These are phyloP conservation scores for Cystobasidiopsis lactophilus DNA, from an alignment of 768 basidiomycete species.

Conservation along the genomic window DNA sequence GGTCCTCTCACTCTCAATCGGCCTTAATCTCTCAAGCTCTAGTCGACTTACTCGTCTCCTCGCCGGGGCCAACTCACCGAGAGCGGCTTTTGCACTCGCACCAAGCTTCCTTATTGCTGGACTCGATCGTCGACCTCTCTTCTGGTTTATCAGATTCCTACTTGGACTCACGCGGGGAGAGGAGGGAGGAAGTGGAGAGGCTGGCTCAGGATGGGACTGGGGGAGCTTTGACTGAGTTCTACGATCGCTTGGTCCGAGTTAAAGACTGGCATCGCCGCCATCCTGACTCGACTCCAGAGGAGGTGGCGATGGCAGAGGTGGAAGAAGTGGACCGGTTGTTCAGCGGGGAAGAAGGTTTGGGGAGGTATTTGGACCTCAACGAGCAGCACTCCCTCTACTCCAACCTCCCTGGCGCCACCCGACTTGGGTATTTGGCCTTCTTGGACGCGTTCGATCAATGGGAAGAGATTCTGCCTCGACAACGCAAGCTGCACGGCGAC, in stretches of 20 bases:
- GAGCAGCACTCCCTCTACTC: constrained; percentile 61
- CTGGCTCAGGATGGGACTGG: constrained; percentile 18
- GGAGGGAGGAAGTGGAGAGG: constrained; percentile 15
- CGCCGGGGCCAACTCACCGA: constrained; percentile 6
- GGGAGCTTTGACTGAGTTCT: constrained; percentile 73
- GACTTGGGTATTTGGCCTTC: constrained; percentile 77
- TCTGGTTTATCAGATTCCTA: constrained; percentile 6
- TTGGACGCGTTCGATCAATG: constrained; percentile 37
- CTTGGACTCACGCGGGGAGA: constrained; percentile 7
- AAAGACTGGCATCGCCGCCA: constrained; percentile 92
- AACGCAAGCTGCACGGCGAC: constrained; percentile 33
- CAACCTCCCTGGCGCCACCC: constrained; percentile 63
- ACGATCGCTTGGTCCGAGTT: constrained; percentile 81
- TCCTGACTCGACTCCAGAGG: constrained; percentile 46
- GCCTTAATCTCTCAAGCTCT: not conserved
- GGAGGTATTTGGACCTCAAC: constrained; percentile 84
- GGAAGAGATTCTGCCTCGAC: constrained; percentile 11
- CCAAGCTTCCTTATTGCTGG: constrained; percentile 70
- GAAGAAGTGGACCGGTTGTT: constrained; percentile 44
- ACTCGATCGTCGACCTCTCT: constrained; percentile 40
- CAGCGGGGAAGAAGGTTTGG: constrained; percentile 87
- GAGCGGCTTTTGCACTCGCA: constrained; percentile 46
- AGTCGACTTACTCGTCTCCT: not conserved
- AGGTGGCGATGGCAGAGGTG: constrained; percentile 37
- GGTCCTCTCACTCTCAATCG: no score